Evolutionary conservation across 495 filamentous ascomycete species (phyloP), one percentile per base, ranked within the genome.

Genomic region (Chaetomidium leptoderma): DNA sequence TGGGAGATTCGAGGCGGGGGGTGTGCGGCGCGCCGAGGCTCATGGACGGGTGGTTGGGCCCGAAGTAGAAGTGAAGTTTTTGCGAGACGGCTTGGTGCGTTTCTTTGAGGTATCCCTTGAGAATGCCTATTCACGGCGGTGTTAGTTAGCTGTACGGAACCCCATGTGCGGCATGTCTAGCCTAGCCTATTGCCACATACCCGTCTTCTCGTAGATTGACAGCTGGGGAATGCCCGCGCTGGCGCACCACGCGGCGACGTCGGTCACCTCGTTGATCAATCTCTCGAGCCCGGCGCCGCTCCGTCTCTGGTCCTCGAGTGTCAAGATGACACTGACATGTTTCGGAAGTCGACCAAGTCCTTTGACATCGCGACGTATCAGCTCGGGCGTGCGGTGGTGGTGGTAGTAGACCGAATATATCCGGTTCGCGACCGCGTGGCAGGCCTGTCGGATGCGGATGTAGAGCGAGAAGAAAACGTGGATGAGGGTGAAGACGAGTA

Each of bases 311-410:
- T 85, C 83, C 46, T 91, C 84, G 53, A 89, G 69, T 6, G 84
- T 86, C 59, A 99, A 70, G 56, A 97, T 85, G 7, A 96, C 86
- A 68, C 91, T 96, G 21, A 99, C 66, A 69, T 97, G 95, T 52
- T 86, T 77, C 3, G 93, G 93, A 44, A 96, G 62, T 55, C 85
- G 78, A 37, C 74, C 79, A 54, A 92, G 76, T 2, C 75, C 78
- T 63, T 82, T 86, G n/a, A 97, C 88, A 76, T 98, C 93, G 58
- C 86, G 83, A 62, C 83, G 81, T 61, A 99, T 95, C 57, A 95
- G 78, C 74, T 95, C 89, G 17, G 93, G 93, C 1, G 91, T 92
- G 43, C 88, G 85, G 72, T 97, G 92, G 70, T 97, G 95, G 73
- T 99, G 89, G 65, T 91, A 88, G 24, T 91, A 78, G 58, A 97